Conservation (phyloP, 352 stramenopile species). For the Phytopythium aichiense region DNA sequence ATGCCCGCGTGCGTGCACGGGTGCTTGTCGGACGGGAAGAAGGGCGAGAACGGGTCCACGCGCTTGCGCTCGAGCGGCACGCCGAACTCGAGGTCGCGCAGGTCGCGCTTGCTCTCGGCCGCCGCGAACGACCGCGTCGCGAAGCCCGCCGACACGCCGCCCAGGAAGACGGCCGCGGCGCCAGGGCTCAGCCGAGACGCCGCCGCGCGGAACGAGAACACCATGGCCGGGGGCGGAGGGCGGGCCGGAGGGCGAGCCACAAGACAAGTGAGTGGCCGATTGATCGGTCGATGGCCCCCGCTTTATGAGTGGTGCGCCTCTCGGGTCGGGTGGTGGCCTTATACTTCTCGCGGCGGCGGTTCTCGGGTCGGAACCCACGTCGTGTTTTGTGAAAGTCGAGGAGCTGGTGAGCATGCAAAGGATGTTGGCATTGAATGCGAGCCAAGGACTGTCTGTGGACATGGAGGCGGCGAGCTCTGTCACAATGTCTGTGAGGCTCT, state of each 20-base stretch:
- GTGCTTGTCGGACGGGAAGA: conserved; percentile 89
- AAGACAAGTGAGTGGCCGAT: too few relatives aligned
- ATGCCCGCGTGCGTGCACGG: conserved; percentile 88
- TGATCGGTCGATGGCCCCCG: background rate
- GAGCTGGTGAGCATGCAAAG: too few relatives aligned
- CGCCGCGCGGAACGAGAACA: conserved; percentile 52
- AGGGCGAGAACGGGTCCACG: conserved; percentile 85
- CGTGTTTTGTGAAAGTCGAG: background rate
- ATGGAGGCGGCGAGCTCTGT: too few relatives aligned
- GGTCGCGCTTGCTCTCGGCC: conserved; percentile 59
- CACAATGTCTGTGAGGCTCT: too few relatives aligned
- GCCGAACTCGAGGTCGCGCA: conserved; percentile 84
- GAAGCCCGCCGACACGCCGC: conserved; percentile 40
- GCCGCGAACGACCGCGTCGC: conserved; percentile 30
- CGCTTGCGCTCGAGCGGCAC: conserved; percentile 85
- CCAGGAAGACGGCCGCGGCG: conserved; percentile 48
- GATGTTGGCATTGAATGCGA: too few relatives aligned
- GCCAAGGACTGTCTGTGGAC: too few relatives aligned
- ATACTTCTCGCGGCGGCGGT: background rate
- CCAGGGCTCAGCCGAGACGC: conserved; percentile 25
- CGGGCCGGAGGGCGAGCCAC: background rate
- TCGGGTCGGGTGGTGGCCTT: background rate
- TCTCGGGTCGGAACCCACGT: background rate
- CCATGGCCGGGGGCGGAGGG: conserved; percentile 26
- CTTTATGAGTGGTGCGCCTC: background rate